phyloP scores from a whole-genome alignment of 768 basidiomycete species.

The Phanerochaete sordida region DNA sequence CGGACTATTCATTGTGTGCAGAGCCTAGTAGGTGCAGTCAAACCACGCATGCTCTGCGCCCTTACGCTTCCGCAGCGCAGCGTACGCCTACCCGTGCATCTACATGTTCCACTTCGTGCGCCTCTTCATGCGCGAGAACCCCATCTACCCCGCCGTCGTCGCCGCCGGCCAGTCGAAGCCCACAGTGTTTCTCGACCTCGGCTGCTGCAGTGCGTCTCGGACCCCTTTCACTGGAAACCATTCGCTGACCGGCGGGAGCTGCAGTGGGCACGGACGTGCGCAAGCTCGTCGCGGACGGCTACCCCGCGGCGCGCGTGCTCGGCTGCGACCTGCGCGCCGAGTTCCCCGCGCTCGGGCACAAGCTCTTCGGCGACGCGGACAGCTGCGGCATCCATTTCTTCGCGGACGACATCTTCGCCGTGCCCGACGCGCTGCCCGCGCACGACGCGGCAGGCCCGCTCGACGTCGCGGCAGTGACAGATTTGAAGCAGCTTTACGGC shows the following conservation, averaged over 20 bases:
- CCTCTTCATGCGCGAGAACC: constrained; percentile 25
- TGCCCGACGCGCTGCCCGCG: constrained; percentile 9
- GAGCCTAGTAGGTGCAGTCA: constrained; percentile 28
- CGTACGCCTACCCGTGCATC: constrained; percentile 32
- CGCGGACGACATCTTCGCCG: constrained; percentile 27
- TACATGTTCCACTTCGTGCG: constrained; percentile 27
- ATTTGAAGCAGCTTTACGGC: not conserved
- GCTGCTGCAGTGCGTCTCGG: constrained; percentile 34
- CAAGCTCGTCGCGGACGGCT: constrained; percentile 31
- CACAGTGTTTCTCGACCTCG: constrained; percentile 28
- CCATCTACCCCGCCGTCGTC: constrained; percentile 24
- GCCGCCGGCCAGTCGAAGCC: constrained; percentile 18
- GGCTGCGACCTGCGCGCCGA: constrained; percentile 27
- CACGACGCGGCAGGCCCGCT: not conserved
- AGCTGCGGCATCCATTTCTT: constrained; percentile 27
- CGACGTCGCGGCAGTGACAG: constrained; percentile 3
- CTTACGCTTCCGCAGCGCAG: too few species aligned
- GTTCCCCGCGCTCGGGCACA: constrained; percentile 28
- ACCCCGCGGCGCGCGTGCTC: constrained; percentile 25
- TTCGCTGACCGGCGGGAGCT: too few species aligned
- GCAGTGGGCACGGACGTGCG: constrained; percentile 32
- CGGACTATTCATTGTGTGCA: too few species aligned
- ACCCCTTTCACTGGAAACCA: too few species aligned
- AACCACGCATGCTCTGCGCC: too few species aligned
- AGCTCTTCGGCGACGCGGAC: constrained; percentile 24